phyloP scores from a whole-genome alignment of 1,284 basidiomycete species.

The Papiliotrema flavescens region DNA sequence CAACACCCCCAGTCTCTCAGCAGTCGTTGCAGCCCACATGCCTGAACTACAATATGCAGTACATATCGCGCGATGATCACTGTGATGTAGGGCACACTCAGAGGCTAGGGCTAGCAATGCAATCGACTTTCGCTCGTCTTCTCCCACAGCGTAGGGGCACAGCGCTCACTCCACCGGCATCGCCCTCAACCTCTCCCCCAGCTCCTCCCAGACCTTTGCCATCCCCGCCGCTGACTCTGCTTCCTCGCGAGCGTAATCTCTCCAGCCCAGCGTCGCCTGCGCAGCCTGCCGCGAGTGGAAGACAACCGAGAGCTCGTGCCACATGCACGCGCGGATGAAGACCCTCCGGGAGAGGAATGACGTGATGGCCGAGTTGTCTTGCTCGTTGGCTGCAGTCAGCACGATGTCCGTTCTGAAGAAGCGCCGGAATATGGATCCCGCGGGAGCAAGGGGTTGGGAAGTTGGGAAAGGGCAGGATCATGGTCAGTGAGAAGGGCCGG shows the following conservation, averaged over 20 bases:
- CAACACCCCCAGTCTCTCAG: no score
- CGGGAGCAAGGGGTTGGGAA: no score
- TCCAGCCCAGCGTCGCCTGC: conserved; percentile 67
- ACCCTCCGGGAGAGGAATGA: conserved; percentile 67
- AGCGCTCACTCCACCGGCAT: conserved; percentile 74
- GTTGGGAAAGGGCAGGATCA: no score
- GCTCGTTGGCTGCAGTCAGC: conserved; percentile 48
- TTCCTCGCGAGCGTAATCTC: conserved; percentile 69
- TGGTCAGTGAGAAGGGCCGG: no score
- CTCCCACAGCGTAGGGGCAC: no score
- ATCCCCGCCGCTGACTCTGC: conserved; percentile 61
- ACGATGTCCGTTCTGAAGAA: not conserved
- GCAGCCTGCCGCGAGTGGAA: conserved; percentile 82
- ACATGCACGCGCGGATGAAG: conserved; percentile 82
- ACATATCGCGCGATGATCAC: not conserved
- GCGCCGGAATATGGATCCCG: no score
- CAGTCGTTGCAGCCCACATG: no score
- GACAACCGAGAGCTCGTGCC: conserved; percentile 84
- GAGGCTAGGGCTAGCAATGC: no score
- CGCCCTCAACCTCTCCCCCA: conserved; percentile 64
- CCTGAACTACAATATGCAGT: no score
- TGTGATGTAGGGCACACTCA: not conserved
- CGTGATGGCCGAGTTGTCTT: conserved; percentile 54
- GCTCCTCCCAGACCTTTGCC: conserved; percentile 65
- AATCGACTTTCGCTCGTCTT: no score